These are phyloP conservation scores for Neotropicomus parvogracilis DNA, from an alignment of 1,284 basidiomycete species.

Conservation along the genomic window DNA sequence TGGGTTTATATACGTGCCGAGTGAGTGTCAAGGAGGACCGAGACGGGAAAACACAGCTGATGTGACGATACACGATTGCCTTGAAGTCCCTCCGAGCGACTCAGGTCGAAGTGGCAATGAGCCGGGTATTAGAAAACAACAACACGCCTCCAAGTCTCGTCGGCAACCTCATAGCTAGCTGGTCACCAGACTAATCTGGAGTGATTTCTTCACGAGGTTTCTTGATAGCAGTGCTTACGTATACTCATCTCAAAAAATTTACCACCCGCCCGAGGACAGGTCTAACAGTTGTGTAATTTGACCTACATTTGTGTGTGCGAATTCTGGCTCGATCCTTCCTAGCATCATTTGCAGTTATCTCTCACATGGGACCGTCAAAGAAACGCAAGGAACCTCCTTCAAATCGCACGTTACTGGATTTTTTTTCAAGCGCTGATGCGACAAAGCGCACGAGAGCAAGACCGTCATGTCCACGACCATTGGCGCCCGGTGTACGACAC, in stretches of 20 bases:
- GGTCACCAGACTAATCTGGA: too few relatives aligned
- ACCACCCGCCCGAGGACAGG: too few relatives aligned
- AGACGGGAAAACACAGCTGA: neutral
- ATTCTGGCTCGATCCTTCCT: neutral
- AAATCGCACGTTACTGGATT: slow-evolving; percentile 47
- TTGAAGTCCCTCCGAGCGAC: too few relatives aligned
- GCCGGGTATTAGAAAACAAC: too few relatives aligned
- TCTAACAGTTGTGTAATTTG: too few relatives aligned
- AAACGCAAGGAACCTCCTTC: slow-evolving; percentile 40
- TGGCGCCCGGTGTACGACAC: slow-evolving; percentile 1
- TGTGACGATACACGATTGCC: neutral
- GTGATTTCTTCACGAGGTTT: too few relatives aligned
- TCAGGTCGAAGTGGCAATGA: too few relatives aligned
- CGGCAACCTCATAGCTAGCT: too few relatives aligned
- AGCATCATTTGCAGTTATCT: neutral
- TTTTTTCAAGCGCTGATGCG: slow-evolving; percentile 40
- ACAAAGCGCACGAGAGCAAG: slow-evolving; percentile 23
- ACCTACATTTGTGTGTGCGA: too few relatives aligned
- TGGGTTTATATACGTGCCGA: neutral
- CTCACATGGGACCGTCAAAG: slow-evolving; percentile 35
- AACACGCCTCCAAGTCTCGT: neutral
- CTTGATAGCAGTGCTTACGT: too few relatives aligned
- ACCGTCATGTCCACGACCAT: slow-evolving; percentile 1
- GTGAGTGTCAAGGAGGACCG: neutral
- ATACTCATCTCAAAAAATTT: too few relatives aligned